Conservation (phyloP, 2,329 filamentous ascomycete species). For the Sporothrix dimorphospora region DNA sequence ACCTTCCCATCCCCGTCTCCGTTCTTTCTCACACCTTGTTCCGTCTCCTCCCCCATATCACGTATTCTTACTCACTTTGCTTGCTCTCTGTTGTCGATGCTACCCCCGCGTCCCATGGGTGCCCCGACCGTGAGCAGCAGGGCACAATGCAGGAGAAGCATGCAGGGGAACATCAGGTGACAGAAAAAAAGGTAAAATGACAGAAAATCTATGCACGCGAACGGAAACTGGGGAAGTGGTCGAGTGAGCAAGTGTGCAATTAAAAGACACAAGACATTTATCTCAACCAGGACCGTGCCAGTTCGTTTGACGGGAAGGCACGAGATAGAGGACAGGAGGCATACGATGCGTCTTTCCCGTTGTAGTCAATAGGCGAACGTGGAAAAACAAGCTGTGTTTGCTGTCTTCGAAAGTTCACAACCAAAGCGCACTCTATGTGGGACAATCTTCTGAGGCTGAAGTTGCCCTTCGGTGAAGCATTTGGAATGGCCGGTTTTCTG, state of each 20-base stretch:
- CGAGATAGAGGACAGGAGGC: too few relatives aligned
- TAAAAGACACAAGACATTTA: background rate
- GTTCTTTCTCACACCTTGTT: background rate
- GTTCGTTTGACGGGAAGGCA: background rate
- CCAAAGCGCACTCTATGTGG: too few relatives aligned
- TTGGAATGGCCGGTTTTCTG: background rate
- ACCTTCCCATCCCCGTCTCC: background rate
- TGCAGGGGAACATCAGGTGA: constrained; percentile 26
- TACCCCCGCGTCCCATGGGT: background rate
- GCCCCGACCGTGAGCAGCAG: background rate
- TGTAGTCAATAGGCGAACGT: too few relatives aligned
- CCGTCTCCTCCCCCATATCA: too few relatives aligned
- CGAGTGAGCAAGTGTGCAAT: background rate
- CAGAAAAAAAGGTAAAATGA: background rate
- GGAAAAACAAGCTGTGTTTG: too few relatives aligned
- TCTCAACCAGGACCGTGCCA: background rate
- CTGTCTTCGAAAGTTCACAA: too few relatives aligned
- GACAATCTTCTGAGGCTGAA: background rate
- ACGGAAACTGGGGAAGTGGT: background rate
- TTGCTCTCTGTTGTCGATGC: background rate
- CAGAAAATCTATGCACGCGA: background rate
- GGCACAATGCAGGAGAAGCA: background rate
- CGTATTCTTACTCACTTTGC: too few relatives aligned
- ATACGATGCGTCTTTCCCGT: too few relatives aligned
- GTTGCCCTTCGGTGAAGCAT: background rate